These are phyloP conservation scores for Setaria viridis DNA, from an alignment of 202 grass and related monocot species.

Conservation along the genomic window DNA sequence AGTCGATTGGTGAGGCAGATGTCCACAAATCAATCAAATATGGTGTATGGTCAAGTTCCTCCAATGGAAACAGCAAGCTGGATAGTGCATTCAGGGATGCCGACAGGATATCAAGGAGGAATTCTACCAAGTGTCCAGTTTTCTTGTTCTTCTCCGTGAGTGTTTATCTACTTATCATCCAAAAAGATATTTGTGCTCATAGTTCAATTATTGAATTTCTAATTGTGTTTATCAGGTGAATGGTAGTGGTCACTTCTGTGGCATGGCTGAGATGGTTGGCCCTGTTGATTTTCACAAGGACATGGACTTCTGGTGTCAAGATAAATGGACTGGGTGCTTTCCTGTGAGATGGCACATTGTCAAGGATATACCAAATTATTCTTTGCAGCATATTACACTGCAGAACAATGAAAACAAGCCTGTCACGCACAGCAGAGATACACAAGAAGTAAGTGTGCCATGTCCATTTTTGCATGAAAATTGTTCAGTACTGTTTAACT, in stretches of 20 bases:
- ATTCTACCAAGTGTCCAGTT: constrained; percentile 69
- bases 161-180: constrained; percentile 19
- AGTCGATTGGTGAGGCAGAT: constrained; percentile 94
- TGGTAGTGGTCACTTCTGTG: constrained; percentile 92
- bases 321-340: constrained; percentile 94
- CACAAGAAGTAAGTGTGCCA: constrained; percentile 78
- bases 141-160: constrained; percentile 96
- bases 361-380: constrained; percentile 82
- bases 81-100: constrained; percentile 76
- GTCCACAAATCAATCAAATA: constrained; percentile 97
- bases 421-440: constrained; percentile 97
- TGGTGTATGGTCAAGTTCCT: constrained; percentile 93
- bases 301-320: constrained; percentile 94
- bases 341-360: constrained; percentile 92
- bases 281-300: constrained; percentile 83
- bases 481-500: not conserved
- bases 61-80: constrained; percentile 82
- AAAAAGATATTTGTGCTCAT: not conserved
- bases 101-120: constrained; percentile 66
- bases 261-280: constrained; percentile 87
- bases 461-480: not conserved
- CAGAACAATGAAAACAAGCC: constrained; percentile 95
- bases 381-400: constrained; percentile 70
- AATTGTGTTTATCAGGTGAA: constrained; percentile 63
- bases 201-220: constrained; percentile 28